Evolutionary conservation across 768 basidiomycete genomes (phyloP).

Genomic region (Pisolithus albus): DNA sequence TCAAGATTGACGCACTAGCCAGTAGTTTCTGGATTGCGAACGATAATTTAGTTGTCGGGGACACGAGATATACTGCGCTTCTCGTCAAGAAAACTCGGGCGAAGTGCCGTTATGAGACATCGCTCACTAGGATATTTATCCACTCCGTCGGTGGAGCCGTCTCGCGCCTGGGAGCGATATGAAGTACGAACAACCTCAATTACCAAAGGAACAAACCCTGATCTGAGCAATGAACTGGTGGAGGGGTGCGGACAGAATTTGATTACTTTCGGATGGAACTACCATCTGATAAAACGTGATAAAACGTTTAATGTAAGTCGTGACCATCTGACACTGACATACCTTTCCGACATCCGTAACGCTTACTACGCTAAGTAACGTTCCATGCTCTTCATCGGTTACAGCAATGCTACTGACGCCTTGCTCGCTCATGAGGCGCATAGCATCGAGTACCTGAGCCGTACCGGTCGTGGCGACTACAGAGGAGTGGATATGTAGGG

Average conservation of each 20-base stretch:
- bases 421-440: constrained; percentile 80
- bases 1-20: constrained; percentile 51
- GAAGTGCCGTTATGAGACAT: neutral
- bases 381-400: constrained; percentile 56
- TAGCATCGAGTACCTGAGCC: constrained; percentile 67
- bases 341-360: constrained; percentile 81
- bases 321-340: constrained; percentile 1
- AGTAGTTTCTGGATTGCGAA: constrained; percentile 77
- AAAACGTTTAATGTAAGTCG: neutral
- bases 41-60: constrained; percentile 52
- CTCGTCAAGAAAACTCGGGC: neutral
- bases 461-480: constrained; percentile 59
- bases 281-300: constrained; percentile 51
- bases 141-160: constrained; percentile 72
- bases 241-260: constrained; percentile 62
- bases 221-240: constrained; percentile 65
- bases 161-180: constrained; percentile 41
- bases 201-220: constrained; percentile 42
- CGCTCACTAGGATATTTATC: constrained; percentile 69
- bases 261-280: constrained; percentile 74
- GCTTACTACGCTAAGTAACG: constrained; percentile 67
- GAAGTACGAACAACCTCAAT: neutral
- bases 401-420: constrained; percentile 82
- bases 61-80: constrained; percentile 64
- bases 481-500: constrained; percentile 52